phyloP scores from a whole-genome alignment of 306 rosid genomes.

The Inga laurina region DNA sequence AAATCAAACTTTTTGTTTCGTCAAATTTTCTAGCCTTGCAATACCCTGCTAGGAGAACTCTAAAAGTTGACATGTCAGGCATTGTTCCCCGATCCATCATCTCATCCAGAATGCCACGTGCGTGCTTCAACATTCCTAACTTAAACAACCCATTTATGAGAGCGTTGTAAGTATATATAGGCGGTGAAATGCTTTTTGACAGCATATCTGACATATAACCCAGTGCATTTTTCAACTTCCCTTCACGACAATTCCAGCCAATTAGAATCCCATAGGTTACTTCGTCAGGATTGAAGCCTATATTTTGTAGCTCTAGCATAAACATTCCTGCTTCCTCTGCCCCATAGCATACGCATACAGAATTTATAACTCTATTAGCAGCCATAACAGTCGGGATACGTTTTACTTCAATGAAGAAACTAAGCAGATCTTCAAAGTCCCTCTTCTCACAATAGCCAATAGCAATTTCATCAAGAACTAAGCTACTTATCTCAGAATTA shows the following conservation, averaged over 20 bases:
- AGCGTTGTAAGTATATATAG: slow-evolving; percentile 62
- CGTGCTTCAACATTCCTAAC: slow-evolving; percentile 65
- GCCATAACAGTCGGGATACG: slow-evolving; percentile 55
- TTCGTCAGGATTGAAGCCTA: slow-evolving; percentile 72
- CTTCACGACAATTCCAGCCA: slow-evolving; percentile 75
- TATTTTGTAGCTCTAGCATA: slow-evolving; percentile 54
- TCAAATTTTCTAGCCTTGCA: slow-evolving; percentile 75
- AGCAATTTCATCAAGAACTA: slow-evolving; percentile 67
- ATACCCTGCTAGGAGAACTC: slow-evolving; percentile 81
- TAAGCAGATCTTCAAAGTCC: slow-evolving; percentile 75
- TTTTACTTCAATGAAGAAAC: slow-evolving; percentile 66
- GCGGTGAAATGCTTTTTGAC: slow-evolving; percentile 50
- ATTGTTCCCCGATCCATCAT: slow-evolving; percentile 72
- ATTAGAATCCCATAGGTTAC: slow-evolving; percentile 82
- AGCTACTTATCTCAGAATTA: slow-evolving; percentile 44
- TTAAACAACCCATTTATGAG: slow-evolving; percentile 70
- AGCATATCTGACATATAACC: slow-evolving; percentile 59
- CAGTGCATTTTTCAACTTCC: slow-evolving; percentile 60
- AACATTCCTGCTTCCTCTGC: slow-evolving; percentile 52
- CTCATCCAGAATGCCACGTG: slow-evolving; percentile 59
- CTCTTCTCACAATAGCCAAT: slow-evolving; percentile 81
- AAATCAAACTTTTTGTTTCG: slow-evolving; percentile 54
- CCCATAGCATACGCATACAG: slow-evolving; percentile 58
- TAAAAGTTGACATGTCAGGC: slow-evolving; percentile 65
- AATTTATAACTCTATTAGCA: slow-evolving; percentile 68